A percentile compares a stretch with the other conserved stretches of the same genome.
These are phyloP conservation scores for Wickerhamomyces queroliae DNA, from an alignment of 805 yeast genomes.

Conservation along the genomic window DNA sequence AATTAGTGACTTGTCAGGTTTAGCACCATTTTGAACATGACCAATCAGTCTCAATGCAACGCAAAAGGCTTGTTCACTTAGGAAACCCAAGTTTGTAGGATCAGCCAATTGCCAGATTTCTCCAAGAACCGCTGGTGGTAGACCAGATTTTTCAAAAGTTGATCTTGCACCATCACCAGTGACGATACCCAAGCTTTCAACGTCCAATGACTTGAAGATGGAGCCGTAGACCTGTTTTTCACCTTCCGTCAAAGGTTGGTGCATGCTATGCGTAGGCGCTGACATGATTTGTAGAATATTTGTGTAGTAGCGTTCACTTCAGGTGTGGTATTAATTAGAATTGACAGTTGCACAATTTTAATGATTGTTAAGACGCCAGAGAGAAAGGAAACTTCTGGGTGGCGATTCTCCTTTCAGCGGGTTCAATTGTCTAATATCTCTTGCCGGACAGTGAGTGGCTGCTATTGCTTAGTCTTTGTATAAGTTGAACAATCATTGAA, in stretches of 20 bases:
- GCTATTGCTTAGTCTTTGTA: no score
- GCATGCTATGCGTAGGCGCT: slow-evolving; percentile 9
- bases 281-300: slow-evolving; percentile 6
- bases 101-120: slow-evolving; percentile 97
- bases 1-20: slow-evolving; percentile 47
- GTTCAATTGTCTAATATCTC: no score
- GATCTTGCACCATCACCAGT: slow-evolving; percentile 86
- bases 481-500: no score
- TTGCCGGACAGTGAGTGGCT: no score
- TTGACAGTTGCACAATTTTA: no score
- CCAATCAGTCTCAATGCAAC: slow-evolving; percentile 87
- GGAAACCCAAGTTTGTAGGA: slow-evolving; percentile 76
- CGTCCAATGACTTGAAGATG: slow-evolving; percentile 74
- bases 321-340: no score
- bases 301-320: no score
- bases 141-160: slow-evolving; percentile 78
- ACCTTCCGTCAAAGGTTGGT: slow-evolving; percentile 50
- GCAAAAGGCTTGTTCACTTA: slow-evolving; percentile 75
- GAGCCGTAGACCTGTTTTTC: slow-evolving; percentile 73
- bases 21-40: slow-evolving; percentile 71
- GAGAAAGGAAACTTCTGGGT: no score
- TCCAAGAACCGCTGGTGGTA: slow-evolving; percentile 72
- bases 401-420: no score
- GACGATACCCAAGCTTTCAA: slow-evolving; percentile 71
- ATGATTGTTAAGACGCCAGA: no score